Evolutionary conservation across 2,329 filamentous ascomycete genomes (phyloP), one percentile per base, ranked within the genome.

Genomic region (Eutypella sp.): DNA sequence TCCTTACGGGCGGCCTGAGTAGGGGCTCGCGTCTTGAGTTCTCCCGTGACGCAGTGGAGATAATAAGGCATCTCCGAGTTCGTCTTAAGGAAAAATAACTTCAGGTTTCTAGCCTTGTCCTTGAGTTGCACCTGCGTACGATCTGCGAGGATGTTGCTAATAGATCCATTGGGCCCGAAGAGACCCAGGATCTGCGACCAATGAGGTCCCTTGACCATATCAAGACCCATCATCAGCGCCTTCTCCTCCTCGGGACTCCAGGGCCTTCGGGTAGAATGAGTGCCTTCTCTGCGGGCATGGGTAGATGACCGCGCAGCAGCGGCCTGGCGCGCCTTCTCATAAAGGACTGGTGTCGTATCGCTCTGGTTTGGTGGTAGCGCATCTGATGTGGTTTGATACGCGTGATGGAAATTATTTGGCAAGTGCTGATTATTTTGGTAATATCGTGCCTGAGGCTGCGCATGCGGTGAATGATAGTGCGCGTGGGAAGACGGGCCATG

Each of bases 221-320:
- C 90, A 4, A 96, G 78, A 1, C 90, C 90, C 41, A 86, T 81
- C 85, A 96, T 92, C 16, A 96, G 74, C 0, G 90, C 89, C 64
- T 90, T 89, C 62, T 96, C 90, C 66, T 96, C 90, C 52, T 93
- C 88, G 4, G 86, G 83, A 1, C 85, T 89, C 90, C 90, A 96
- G 0, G 90, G 89, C 23, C 90, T 79, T 25, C 90, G 79, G 2
- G 79, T 81, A 1, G 78, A 81, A 52, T 80, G 76, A 2, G 77
- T 63, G 2, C 79, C 79, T 57, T 82, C 79, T 36, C 78, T 66
- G 23, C 79, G 64, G 2, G 76, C 73, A 44, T 79, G 76, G 3
- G 74, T 72, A 2, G 76, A 73, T 0, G 74, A 75, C 53, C 80
- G 79, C 5, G 76, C 76, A 1, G 79, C 70, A 0, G 78, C 78